Evolutionary conservation across 208 protist genomes (phyloP).

Genomic region (Vickermania spadyakhi): DNA sequence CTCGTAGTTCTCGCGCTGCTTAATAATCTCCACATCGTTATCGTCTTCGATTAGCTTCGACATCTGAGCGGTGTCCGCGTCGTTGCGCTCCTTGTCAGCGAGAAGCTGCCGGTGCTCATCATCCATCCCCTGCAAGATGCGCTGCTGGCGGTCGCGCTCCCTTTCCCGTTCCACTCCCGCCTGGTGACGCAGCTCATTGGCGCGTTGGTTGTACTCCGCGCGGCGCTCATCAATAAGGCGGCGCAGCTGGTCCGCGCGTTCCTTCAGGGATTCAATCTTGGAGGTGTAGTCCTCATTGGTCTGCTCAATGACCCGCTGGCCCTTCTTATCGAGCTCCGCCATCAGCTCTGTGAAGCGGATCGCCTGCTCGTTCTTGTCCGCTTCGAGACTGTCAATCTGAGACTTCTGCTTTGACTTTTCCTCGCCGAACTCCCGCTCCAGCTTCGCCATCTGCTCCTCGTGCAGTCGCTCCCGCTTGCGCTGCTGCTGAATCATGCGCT

Average conservation of each 20-base stretch:
- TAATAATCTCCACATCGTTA: conserved; percentile 92
- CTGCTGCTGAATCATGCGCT: conserved; percentile 93
- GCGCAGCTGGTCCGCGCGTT: conserved; percentile 64
- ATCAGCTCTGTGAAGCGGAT: conserved; percentile 93
- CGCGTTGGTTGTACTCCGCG: conserved; percentile 33
- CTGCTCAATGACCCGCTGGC: conserved; percentile 47
- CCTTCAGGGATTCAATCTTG: conserved; percentile 82
- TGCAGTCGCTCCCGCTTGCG: conserved; percentile 89
- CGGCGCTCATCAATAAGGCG: conserved; percentile 71
- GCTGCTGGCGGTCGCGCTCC: conserved; percentile 40
- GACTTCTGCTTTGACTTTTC: conserved; percentile 59
- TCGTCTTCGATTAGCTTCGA: conserved; percentile 91
- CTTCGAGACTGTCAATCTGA: conserved; percentile 61
- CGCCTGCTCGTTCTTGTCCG: conserved; percentile 90
- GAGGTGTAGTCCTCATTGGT: conserved; percentile 85
- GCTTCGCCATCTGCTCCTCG: conserved; percentile 87
- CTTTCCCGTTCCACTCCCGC: conserved; percentile 21
- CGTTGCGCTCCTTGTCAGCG: conserved; percentile 50
- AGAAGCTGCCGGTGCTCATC: conserved; percentile 49
- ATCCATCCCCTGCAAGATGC: conserved; percentile 39
- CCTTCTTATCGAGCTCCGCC: conserved; percentile 75
- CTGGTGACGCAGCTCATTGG: conserved; percentile 34
- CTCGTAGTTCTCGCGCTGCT: conserved; percentile 90
- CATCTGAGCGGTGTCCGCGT: conserved; percentile 80
- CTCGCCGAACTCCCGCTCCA: conserved; percentile 77